Evolutionary conservation across 805 yeast genomes (phyloP).

Genomic region (Monosporozyma solicola): DNA sequence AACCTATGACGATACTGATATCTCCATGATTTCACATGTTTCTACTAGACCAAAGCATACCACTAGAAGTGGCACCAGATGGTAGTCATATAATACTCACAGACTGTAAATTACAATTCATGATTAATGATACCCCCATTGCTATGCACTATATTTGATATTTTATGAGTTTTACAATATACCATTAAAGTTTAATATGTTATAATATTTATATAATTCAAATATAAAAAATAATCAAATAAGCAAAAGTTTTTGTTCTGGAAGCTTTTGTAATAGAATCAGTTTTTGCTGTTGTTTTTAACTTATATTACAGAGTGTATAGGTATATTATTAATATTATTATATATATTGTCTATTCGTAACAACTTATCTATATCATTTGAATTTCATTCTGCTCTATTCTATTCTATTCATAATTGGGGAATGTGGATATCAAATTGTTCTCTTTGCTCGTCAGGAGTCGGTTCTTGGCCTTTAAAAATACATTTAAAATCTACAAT

Average conservation of each 20-base stretch:
- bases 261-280: constrained; percentile 4
- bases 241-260: background rate
- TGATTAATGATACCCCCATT: background rate
- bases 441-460: constrained; percentile 35
- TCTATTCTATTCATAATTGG: constrained; percentile 12
- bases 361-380: background rate
- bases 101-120: background rate
- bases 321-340: background rate
- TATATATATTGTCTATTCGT: background rate
- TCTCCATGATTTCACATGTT: constrained; percentile 31
- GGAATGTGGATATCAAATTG: constrained; percentile 48
- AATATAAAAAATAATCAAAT: background rate
- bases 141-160: background rate
- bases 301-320: background rate
- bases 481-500: constrained; percentile 54
- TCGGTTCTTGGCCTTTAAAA: constrained; percentile 45
- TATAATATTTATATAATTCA: constrained; percentile 1
- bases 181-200: background rate
- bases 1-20: constrained; percentile 23
- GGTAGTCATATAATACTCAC: constrained; percentile 9
- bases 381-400: background rate
- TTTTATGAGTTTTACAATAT: background rate
- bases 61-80: constrained; percentile 28
- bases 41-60: constrained; percentile 22
- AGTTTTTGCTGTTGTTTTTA: background rate